Evolutionary conservation across 495 filamentous ascomycete species (phyloP), one percentile per base, ranked within the genome.

Genomic region (Penicillium diatomitis): DNA sequence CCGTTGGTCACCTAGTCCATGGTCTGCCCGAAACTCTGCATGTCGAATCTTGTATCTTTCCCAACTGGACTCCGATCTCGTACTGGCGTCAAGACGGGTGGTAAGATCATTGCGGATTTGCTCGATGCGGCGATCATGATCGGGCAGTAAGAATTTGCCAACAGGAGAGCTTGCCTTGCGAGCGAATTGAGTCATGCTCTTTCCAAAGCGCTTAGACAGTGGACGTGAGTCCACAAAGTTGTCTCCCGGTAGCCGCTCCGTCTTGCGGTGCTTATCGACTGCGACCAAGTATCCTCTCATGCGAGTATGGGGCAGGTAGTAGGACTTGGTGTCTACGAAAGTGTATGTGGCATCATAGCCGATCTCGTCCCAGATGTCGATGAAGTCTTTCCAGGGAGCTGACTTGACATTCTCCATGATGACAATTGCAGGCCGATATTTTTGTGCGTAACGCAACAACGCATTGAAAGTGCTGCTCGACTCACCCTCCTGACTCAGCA

Each of bases 301-400:
- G 1, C 88, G 71, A 4, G 88, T 95, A 35, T 95, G 88, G 0
- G 88, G 88, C 3, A 94, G 67, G 41, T 88, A 90, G 57, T 76
- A 91, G 0, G 86, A 56, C 58, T 91, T 92, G 2, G 82, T 84
- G 54, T 95, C 87, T 0, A 87, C 56, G 4, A 61, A 50, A 4
- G 60, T 32, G 9, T 63, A 67, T 4, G 52, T 50, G 2, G 74
- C 71, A 2, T 69, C 54, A 57, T 92, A 95, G 9, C 73, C 77
- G 20, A 80, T 64, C 4, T 66, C 60, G 0, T 66, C 53, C 62
- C 82, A 81, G 28, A 74, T 61, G 0, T 64, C 38, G 8, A 60
- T 60, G 47, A 87, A 81, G 4, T 71, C 53, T 0, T 55, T 44
- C 87, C 87, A 92, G 3, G 82, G 81, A 0, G 82, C 84, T 34